These are phyloP conservation scores for Clarireedia paspali DNA, from an alignment of 2,329 filamentous ascomycete species.

Conservation along the genomic window DNA sequence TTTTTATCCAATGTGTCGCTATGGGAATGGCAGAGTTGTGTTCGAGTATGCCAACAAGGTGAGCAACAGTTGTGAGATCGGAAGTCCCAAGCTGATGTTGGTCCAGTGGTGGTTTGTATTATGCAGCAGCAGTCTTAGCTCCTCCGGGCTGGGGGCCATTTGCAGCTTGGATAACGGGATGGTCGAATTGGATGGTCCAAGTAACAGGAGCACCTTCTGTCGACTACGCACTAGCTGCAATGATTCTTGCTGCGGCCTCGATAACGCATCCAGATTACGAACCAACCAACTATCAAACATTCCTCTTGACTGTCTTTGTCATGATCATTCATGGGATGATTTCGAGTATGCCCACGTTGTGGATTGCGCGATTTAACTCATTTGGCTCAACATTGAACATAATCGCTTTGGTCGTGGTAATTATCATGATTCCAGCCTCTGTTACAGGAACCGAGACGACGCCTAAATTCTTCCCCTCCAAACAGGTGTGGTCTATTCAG, in stretches of 20 bases:
- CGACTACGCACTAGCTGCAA: constrained; percentile 58
- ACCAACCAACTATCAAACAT: constrained; percentile 59
- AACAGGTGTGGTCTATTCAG: constrained; percentile 60
- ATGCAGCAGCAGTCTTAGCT: constrained; percentile 64
- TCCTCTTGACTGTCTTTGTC: constrained; percentile 57
- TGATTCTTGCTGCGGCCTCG: constrained; percentile 65
- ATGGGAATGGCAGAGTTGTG: constrained; percentile 65
- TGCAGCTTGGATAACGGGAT: constrained; percentile 61
- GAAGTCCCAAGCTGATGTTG: neutral
- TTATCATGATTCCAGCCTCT: constrained; percentile 60
- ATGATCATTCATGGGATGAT: constrained; percentile 62
- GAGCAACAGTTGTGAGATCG: constrained; percentile 9
- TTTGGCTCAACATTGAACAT: constrained; percentile 66
- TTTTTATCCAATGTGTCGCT: constrained; percentile 65
- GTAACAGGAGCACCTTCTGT: constrained; percentile 60
- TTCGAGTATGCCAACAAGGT: constrained; percentile 63
- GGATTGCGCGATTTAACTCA: constrained; percentile 64
- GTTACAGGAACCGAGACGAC: constrained; percentile 36
- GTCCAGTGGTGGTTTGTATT: constrained; percentile 59
- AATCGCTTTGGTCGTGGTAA: constrained; percentile 54
- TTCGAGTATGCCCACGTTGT: constrained; percentile 63
- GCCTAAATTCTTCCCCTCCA: constrained; percentile 50
- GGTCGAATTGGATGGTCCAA: constrained; percentile 64
- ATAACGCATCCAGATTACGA: constrained; percentile 59
- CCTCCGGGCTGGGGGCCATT: constrained; percentile 58